Evolutionary conservation across 306 rosid genomes (phyloP).

Genomic region (Biancaea sappan): DNA sequence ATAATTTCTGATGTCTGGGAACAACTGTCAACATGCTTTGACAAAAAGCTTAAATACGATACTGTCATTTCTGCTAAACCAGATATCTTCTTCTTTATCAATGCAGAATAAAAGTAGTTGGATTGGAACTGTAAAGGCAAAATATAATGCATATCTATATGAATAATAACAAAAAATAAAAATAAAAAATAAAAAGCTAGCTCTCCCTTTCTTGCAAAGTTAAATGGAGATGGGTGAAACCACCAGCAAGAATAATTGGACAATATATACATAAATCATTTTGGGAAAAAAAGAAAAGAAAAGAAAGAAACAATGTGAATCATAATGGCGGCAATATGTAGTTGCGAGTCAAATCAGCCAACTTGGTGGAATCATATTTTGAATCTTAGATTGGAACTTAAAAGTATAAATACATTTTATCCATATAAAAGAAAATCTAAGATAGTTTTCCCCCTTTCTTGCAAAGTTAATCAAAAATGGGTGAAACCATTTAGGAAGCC

Average conservation of each 20-base stretch:
- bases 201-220: not conserved
- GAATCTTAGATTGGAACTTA: not conserved
- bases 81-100: constrained; percentile 8
- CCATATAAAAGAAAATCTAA: not conserved
- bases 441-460: not conserved
- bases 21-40: constrained; percentile 18
- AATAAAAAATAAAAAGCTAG: not conserved
- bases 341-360: not conserved
- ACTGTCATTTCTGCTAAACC: not conserved
- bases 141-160: not conserved
- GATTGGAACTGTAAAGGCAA: constrained; percentile 4
- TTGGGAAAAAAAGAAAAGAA: not conserved
- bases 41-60: constrained; percentile 21
- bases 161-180: too few relatives aligned
- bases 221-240: not conserved
- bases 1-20: constrained; percentile 22
- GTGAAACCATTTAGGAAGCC: constrained; percentile 15
- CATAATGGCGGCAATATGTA: not conserved
- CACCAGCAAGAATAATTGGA: not conserved
- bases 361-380: not conserved
- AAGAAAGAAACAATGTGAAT: not conserved
- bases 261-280: not conserved
- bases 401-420: not conserved
- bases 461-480: constrained; percentile 12
- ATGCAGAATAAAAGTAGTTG: not conserved